Base-by-base conservation (phyloP, 176 grass and related monocot genomes). In the Hordeum marinum region DNA sequence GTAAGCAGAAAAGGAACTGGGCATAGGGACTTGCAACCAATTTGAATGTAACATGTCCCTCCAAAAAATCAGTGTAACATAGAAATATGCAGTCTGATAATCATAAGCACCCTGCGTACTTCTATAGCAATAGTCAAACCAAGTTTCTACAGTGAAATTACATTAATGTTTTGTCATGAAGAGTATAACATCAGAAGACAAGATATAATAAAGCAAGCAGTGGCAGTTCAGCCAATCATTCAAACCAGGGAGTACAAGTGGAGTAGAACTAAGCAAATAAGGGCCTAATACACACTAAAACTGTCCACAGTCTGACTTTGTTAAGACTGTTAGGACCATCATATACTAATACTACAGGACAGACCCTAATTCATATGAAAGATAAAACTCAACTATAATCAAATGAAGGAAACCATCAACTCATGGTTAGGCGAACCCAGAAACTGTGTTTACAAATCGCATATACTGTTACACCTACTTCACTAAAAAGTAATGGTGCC, bases 181-280 rank as follows among this genome's bases (percentile, higher is more conserved):
- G 41, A 57, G 34, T 35, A 77, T 25, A 72, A 82, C 48, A 59
- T 66, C 45, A 86, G 35, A 86, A 43, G 4, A 26, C 21, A 72
- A 72, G 43, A 42, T 82, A 70, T 55, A 71, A 63, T 7, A 13
- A 77, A 43, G 3, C 34, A 69, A 60, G 14, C 8, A 68, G 62
- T 60, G 9, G 21, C 2, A 27, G 46, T 72, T 32, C 61, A 48
- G 29, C 31, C 23, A 23, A 88, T 12, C 8, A 15, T 82, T 78
- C 45, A 80, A 54, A 31, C 0, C n/a, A 61, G 55, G 1, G 55
- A 18, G 54, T 61, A 60, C 59, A 80, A 11, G 5, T 57, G 21
- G 55, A 17, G 36, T n/a, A 60, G 61, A 80, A n/a, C 17, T 65
- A 42, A 61, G 62, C 1, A 67, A 24, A 71, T 9, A 12, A 6